phyloP scores from a whole-genome alignment of 108 stramenopile species.

The Asterionellopsis glacialis region DNA sequence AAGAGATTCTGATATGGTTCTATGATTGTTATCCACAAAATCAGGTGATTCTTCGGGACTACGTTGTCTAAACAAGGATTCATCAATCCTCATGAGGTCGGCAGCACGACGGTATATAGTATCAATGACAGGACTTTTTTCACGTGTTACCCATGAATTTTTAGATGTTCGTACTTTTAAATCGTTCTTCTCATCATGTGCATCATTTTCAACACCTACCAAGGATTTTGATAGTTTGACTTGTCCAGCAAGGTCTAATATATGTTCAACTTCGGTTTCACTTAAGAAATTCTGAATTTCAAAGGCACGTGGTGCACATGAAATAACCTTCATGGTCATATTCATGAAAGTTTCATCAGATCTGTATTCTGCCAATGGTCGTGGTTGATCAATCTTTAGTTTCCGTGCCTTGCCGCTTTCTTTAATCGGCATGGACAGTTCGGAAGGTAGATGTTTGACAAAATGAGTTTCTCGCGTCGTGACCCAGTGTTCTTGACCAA shows the following conservation, averaged over 20 bases:
- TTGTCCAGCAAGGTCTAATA: slow-evolving; percentile 60
- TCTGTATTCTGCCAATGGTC: slow-evolving; percentile 59
- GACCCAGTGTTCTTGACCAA: slow-evolving; percentile 83
- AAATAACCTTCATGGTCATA: slow-evolving; percentile 72
- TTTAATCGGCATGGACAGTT: slow-evolving; percentile 26
- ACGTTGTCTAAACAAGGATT: slow-evolving; percentile 55
- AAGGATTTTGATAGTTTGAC: slow-evolving; percentile 47
- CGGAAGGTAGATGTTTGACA: slow-evolving; percentile 30
- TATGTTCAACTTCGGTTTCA: slow-evolving; percentile 77
- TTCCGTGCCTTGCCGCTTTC: slow-evolving; percentile 18
- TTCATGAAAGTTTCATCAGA: slow-evolving; percentile 42
- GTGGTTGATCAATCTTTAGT: slow-evolving; percentile 42
- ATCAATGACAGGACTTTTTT: slow-evolving; percentile 63
- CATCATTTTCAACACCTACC: slow-evolving; percentile 36
- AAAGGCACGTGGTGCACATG: slow-evolving; percentile 77
- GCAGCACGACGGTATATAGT: slow-evolving; percentile 85
- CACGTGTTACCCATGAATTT: slow-evolving; percentile 83
- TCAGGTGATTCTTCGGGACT: slow-evolving; percentile 46
- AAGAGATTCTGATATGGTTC: slow-evolving; percentile 63
- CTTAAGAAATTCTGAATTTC: slow-evolving; percentile 84
- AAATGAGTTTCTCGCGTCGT: slow-evolving; percentile 75
- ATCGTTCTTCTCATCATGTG: slow-evolving; percentile 2
- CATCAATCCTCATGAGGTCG: slow-evolving; percentile 81
- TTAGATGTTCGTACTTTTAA: slow-evolving; percentile 51
- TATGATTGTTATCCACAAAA: slow-evolving; percentile 16